Evolutionary conservation across 768 basidiomycete species (phyloP).

Genomic region (Tulasnella sp.): DNA sequence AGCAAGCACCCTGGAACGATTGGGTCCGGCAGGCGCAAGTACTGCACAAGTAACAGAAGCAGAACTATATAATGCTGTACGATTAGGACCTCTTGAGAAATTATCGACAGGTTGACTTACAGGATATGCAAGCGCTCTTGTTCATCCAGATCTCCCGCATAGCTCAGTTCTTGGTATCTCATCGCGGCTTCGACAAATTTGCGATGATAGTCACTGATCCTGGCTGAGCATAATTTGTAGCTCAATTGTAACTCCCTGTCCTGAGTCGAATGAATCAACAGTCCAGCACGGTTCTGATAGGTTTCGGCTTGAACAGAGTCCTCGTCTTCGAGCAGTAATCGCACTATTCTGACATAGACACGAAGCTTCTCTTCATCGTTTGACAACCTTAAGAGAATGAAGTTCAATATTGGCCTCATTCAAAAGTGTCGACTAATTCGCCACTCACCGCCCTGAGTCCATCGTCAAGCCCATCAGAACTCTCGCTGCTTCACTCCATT

Average conservation of each 20-base stretch:
- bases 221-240: conserved; percentile 88
- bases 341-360: conserved; percentile 87
- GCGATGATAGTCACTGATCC: conserved; percentile 82
- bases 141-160: conserved; percentile 82
- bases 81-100: background rate
- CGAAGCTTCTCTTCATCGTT: conserved; percentile 76
- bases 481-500: conserved; percentile 85
- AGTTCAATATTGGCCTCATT: background rate
- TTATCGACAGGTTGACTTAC: conserved; percentile 36
- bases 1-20: conserved; percentile 83
- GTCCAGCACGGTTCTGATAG: conserved; percentile 90
- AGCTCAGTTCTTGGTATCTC: conserved; percentile 89
- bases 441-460: conserved; percentile 67
- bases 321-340: conserved; percentile 87
- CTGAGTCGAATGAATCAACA: conserved; percentile 65
- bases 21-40: conserved; percentile 92
- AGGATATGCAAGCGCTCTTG: conserved; percentile 84
- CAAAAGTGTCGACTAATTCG: background rate
- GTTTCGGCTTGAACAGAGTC: conserved; percentile 97
- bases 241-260: conserved; percentile 69
- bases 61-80: conserved; percentile 34
- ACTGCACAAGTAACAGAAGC: conserved; percentile 95
- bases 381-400: conserved; percentile 16
- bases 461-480: conserved; percentile 87
- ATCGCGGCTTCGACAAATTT: conserved; percentile 91